phyloP scores from a whole-genome alignment of 75 land plant species.

The Azolla pinnata region DNA sequence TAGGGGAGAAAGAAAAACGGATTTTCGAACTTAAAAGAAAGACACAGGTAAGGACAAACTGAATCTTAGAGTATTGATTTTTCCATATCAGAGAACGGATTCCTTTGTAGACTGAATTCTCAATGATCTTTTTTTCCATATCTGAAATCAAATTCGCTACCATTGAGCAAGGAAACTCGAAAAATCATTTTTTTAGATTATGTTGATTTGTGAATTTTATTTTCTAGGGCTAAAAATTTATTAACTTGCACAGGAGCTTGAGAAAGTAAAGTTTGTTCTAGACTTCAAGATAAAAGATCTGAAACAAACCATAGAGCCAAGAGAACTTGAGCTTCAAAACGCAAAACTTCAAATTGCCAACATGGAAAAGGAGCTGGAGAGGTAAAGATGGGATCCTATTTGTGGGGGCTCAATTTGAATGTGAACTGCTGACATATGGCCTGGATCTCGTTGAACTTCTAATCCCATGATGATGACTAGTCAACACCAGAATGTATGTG shows the following conservation, averaged over 20 bases:
- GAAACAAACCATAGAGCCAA: conserved; percentile 27
- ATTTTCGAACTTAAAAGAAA: conserved; percentile 31
- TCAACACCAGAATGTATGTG: no score
- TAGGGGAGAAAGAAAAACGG: conserved; percentile 33
- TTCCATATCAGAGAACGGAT: no score
- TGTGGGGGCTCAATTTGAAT: no score
- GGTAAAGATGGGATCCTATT: no score
- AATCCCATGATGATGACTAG: no score
- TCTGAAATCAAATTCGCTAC: background rate
- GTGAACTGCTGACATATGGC: no score
- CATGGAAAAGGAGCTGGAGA: conserved; percentile 31
- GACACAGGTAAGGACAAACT: conserved; percentile 14
- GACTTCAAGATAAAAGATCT: conserved; percentile 31
- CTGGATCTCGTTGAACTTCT: no score
- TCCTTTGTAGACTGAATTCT: no score
- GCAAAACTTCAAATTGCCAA: conserved; percentile 23
- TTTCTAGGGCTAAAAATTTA: background rate
- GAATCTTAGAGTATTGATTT: background rate
- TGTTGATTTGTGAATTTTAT: background rate
- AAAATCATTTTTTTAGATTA: background rate
- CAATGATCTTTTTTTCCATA: no score
- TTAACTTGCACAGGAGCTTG: conserved; percentile 16
- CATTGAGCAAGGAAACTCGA: background rate
- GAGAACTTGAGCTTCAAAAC: conserved; percentile 26
- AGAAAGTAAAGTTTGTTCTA: conserved; percentile 36